phyloP scores from a whole-genome alignment of 1,139 yeast species.

The Suhomyces bribrorum region DNA sequence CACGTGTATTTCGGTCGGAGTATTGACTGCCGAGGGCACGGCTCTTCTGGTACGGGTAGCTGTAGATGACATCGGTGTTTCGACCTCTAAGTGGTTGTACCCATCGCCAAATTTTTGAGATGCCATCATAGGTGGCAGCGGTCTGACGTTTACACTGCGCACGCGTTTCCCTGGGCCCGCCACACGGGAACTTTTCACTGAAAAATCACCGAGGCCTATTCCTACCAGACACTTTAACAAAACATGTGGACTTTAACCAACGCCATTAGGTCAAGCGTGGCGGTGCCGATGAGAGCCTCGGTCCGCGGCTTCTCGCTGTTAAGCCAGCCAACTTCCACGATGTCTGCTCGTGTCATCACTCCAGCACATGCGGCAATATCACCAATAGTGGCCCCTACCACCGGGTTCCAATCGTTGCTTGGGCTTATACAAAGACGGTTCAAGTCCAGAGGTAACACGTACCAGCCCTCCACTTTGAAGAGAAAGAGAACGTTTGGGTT shows the following conservation, averaged over 20 bases:
- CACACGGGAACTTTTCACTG: too few species aligned
- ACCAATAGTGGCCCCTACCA: conserved; percentile 9
- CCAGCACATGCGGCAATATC: conserved; percentile 7
- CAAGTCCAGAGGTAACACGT: conserved; percentile 90
- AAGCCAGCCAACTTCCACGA: conserved; percentile 18
- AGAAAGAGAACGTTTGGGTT: conserved; percentile 91
- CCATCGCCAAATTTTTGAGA: conserved; percentile 11
- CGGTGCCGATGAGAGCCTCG: conserved; percentile 8
- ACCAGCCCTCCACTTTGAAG: conserved; percentile 88
- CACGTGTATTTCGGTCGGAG: conserved; percentile 49
- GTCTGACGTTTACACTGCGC: conserved; percentile 5
- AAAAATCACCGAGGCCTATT: too few species aligned
- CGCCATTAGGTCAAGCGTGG: conserved; percentile 10
- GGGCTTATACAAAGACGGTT: conserved; percentile 64
- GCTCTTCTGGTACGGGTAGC: conserved; percentile 34
- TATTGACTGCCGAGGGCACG: conserved; percentile 47
- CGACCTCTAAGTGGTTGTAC: background rate
- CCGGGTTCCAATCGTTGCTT: conserved; percentile 28
- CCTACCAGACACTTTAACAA: background rate
- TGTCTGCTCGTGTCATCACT: conserved; percentile 5
- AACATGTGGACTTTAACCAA: conserved; percentile 14
- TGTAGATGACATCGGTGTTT: conserved; percentile 13
- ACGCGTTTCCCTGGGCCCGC: too few species aligned
- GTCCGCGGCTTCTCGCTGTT: conserved; percentile 20
- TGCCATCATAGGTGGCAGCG: too few species aligned